These are phyloP conservation scores for Colletotrichum sp. DNA, from an alignment of 2,329 filamentous ascomycete species.

Conservation along the genomic window DNA sequence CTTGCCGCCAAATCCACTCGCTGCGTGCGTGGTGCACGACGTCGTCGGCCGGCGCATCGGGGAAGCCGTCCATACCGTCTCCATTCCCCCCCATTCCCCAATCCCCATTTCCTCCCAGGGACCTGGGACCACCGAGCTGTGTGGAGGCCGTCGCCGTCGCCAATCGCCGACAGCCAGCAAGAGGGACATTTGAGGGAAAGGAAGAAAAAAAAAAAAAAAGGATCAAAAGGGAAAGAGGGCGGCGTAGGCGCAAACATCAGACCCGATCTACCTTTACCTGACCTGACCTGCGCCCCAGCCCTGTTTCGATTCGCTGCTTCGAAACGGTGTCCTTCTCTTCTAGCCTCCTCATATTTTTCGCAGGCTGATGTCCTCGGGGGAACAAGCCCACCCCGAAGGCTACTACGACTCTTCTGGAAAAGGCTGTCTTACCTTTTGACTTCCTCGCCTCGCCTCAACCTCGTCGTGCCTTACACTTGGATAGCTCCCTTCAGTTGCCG, in stretches of 20 bases:
- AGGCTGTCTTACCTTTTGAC: neutral
- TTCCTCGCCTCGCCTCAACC: neutral
- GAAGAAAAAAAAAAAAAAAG: neutral
- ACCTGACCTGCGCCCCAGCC: constrained; percentile 1
- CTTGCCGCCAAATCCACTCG: neutral
- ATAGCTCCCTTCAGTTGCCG: neutral
- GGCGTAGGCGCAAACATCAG: neutral
- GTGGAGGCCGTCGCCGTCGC: neutral
- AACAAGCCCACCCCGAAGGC: neutral
- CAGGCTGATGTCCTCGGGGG: neutral
- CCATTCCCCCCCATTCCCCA: neutral
- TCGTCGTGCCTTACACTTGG: neutral
- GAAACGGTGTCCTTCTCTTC: constrained; percentile 1
- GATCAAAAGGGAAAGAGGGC: neutral
- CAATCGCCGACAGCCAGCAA: neutral
- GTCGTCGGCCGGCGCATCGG: constrained; percentile 10
- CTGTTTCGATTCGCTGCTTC: constrained; percentile 3
- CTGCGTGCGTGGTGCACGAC: neutral
- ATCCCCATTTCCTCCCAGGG: neutral
- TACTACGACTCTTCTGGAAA: neutral
- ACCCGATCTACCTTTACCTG: neutral
- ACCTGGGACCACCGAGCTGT: neutral
- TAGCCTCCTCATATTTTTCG: neutral
- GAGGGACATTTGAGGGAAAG: neutral
- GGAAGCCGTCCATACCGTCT: constrained; percentile 9